Conservation (phyloP, 1,139 yeast genomes). For the Nadsonia starkeyi-henricii region DNA sequence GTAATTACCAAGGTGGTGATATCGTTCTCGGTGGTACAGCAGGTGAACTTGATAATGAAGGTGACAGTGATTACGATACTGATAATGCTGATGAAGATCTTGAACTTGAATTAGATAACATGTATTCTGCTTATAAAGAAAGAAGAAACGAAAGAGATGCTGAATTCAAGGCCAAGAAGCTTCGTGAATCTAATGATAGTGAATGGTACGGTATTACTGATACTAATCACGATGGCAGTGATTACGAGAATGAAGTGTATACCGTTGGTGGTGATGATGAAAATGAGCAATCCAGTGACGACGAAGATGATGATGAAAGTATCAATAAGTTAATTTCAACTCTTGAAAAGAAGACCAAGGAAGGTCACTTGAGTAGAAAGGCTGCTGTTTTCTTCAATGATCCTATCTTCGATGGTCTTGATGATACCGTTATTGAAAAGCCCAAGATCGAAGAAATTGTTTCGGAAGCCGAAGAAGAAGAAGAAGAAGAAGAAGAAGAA, state of each 20-base stretch:
- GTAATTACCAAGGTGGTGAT: constrained; percentile 31
- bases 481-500: constrained; percentile 14
- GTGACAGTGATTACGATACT: constrained; percentile 30
- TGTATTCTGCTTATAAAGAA: constrained; percentile 66
- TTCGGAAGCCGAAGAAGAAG: constrained; percentile 1
- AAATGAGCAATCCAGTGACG: constrained; percentile 19
- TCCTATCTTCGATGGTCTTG: constrained; percentile 45
- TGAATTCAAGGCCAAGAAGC: constrained; percentile 61
- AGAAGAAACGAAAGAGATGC: constrained; percentile 69
- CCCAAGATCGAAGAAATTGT: constrained; percentile 2
- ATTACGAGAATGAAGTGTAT: constrained; percentile 25
- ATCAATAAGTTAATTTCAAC: constrained; percentile 49
- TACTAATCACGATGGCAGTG: constrained; percentile 18
- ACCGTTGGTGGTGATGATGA: constrained; percentile 18
- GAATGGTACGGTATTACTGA: constrained; percentile 76
- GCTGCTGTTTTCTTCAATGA: constrained; percentile 73
- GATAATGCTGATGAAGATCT: constrained; percentile 55
- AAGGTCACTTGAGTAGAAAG: constrained; percentile 46
- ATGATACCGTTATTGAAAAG: constrained; percentile 38
- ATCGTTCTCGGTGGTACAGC: constrained; percentile 22
- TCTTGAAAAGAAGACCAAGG: constrained; percentile 31
- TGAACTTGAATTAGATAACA: constrained; percentile 67
- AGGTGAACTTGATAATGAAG: constrained; percentile 29
- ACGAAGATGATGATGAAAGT: constrained; percentile 47
- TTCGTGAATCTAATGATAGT: constrained; percentile 48